Base-by-base conservation (phyloP, 805 yeast species). In the Cyberlindnera xylosilytica region DNA sequence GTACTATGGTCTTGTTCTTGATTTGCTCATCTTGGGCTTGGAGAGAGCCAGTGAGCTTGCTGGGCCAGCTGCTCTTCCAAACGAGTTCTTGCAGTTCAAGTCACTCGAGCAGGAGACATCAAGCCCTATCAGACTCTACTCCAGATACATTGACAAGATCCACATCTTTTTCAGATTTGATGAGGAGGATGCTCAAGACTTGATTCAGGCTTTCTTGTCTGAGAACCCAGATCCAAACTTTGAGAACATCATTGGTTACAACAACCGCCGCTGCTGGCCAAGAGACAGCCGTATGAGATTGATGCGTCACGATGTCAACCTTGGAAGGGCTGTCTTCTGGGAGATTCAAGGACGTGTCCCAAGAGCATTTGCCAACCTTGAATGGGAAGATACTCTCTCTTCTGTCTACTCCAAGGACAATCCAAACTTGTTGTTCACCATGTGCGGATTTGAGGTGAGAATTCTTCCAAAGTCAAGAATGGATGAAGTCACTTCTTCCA, bases 381-480 rank as follows among this genome's bases (percentile, higher is more conserved):
- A 74, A 36, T 91, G 97, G 97, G 83, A 78, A 27, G 83, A 81
- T 40, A 72, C 95, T 0, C 73, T 81, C 52, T 90, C 89, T 0
- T 87, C 97, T 0, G 96, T 93, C 2, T 93, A 91, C 62, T 86
- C 96, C 15, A 77, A 75, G 42, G 96, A 90, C 46, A 93, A 93
- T 57, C 91, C 97, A 7, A 95, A 91, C 52, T 60, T 93, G 45
- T 65, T 91, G 24, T 88, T 91, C 54, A 76, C 93, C 1, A 86
- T 93, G 90, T 83, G 93, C 63, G 99, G 99, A 0, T 93, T 93
- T 66, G 99, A 93, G 57, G 83, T 93, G 1, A 70, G 99, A 42
- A 83, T 93, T 23, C 61, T 87, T 34, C 99, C 99, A 4, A 87
- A 79, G 54, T 50, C 63, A 18, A 72, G 97, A 51, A 62, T 71